Conservation (phyloP, 2,329 filamentous ascomycete species). For the Clonostachys byssicola region DNA sequence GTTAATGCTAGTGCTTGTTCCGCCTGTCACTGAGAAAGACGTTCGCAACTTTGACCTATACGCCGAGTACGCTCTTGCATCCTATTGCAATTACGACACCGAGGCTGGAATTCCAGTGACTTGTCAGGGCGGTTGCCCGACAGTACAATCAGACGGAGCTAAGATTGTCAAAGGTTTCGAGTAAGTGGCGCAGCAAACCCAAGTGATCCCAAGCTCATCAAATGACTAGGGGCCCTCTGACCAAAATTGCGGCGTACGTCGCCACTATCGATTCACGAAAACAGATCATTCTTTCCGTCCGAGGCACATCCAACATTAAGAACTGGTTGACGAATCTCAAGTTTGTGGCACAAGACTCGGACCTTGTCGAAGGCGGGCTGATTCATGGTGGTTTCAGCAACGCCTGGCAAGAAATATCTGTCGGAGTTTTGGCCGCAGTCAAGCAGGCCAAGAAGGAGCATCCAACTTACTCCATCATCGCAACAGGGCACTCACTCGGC, state of each 20-base stretch:
- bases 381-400: conserved; percentile 54
- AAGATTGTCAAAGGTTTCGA: conserved; percentile 35
- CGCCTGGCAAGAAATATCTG: conserved; percentile 51
- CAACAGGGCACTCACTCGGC: conserved; percentile 67
- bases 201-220: background rate
- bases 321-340: conserved; percentile 57
- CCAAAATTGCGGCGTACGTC: conserved; percentile 46
- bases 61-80: conserved; percentile 44
- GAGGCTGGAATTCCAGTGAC: conserved; percentile 28
- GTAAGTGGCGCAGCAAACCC: conserved; percentile 14
- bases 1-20: too few relatives aligned
- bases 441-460: conserved; percentile 33
- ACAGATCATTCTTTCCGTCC: conserved; percentile 55
- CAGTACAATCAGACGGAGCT: conserved; percentile 33
- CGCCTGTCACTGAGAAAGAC: conserved; percentile 17
- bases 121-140: conserved; percentile 38
- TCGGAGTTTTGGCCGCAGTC: conserved; percentile 35
- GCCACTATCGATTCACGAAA: conserved; percentile 41
- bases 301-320: conserved; percentile 51
- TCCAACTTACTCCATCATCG: conserved; percentile 48
- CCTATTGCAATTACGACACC: conserved; percentile 47
- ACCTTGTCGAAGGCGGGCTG: conserved; percentile 35
- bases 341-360: conserved; percentile 19
- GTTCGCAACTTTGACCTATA: conserved; percentile 39
- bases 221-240: conserved; percentile 26